phyloP scores from a whole-genome alignment of 495 filamentous ascomycete genomes.

The Aspergillus bertholletiae region DNA sequence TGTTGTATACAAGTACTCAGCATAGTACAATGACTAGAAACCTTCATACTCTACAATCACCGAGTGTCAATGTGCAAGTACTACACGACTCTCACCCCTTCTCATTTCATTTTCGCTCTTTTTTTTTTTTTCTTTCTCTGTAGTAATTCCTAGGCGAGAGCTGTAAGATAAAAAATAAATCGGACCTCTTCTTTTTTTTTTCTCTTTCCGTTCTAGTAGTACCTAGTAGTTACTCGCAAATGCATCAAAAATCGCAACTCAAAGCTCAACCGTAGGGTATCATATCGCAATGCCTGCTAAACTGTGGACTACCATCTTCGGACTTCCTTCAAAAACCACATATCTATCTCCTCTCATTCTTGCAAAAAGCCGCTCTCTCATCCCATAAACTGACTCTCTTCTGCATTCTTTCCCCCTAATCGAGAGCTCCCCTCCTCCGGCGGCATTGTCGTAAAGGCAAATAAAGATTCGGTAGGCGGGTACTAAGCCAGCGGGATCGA shows the following conservation, averaged over 20 bases:
- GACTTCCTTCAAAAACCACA: constrained; percentile 15
- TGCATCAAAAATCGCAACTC: constrained; percentile 29
- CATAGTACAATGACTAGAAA: too few relatives aligned
- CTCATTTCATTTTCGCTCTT: too few relatives aligned
- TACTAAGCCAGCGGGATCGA: background rate
- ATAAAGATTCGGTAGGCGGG: background rate
- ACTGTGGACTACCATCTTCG: constrained; percentile 42
- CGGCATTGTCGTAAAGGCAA: background rate
- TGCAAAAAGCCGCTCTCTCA: background rate
- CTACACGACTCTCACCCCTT: too few relatives aligned
- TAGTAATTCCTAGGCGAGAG: too few relatives aligned
- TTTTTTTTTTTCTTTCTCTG: background rate
- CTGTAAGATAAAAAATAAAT: too few relatives aligned
- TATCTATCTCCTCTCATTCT: constrained; percentile 4
- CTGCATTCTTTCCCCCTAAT: background rate
- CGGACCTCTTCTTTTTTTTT: constrained; percentile 13
- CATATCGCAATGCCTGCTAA: constrained; percentile 51
- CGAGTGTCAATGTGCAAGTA: too few relatives aligned
- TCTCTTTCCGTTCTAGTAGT: background rate
- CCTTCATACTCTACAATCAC: too few relatives aligned
- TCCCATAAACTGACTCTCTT: background rate
- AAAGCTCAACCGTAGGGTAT: constrained; percentile 48
- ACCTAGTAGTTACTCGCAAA: constrained; percentile 14
- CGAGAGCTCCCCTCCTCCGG: background rate
- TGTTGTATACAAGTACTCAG: too few relatives aligned